Percentiles rank a stretch among this genome's conserved stretches.
Conservation (phyloP, 2,329 filamentous ascomycete genomes). For the Dothideomycetidae sp. region DNA sequence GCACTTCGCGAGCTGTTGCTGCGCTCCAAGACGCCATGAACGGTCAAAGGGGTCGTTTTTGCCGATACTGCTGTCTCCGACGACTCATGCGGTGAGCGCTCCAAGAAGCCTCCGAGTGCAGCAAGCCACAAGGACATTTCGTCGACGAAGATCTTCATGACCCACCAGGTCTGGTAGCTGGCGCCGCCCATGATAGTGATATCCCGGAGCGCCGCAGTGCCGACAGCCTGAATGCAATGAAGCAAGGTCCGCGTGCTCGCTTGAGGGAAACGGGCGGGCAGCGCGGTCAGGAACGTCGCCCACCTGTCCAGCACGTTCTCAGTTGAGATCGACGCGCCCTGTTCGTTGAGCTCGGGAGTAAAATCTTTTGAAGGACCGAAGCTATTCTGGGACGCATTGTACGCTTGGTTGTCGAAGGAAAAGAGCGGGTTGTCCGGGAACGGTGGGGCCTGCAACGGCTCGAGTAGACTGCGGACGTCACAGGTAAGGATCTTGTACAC, state of each 20-base stretch:
- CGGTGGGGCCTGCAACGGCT: constrained; percentile 42
- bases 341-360: constrained; percentile 18
- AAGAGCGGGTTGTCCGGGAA: constrained; percentile 22
- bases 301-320: constrained; percentile 66
- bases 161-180: constrained; percentile 86
- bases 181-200: constrained; percentile 64
- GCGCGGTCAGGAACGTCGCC: constrained; percentile 54
- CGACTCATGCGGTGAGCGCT: constrained; percentile 22
- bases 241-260: constrained; percentile 59
- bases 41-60: constrained; percentile 4
- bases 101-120: constrained; percentile 79
- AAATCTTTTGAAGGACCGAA: constrained; percentile 16
- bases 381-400: constrained; percentile 29
- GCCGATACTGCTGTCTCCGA: constrained; percentile 1
- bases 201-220: constrained; percentile 65
- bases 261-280: constrained; percentile 59
- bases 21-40: constrained; percentile 14
- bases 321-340: constrained; percentile 21
- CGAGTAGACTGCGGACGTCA: constrained; percentile 56
- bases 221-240: constrained; percentile 60
- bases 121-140: constrained; percentile 87
- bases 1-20: constrained; percentile 18
- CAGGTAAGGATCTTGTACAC: constrained; percentile 40
- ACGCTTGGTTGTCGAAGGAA: constrained; percentile 24
- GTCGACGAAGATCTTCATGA: constrained; percentile 88